Percentiles rank a stretch among this genome's conserved stretches.
Conservation (phyloP, 2,329 filamentous ascomycete genomes). For the Lachnellula hyalina region DNA sequence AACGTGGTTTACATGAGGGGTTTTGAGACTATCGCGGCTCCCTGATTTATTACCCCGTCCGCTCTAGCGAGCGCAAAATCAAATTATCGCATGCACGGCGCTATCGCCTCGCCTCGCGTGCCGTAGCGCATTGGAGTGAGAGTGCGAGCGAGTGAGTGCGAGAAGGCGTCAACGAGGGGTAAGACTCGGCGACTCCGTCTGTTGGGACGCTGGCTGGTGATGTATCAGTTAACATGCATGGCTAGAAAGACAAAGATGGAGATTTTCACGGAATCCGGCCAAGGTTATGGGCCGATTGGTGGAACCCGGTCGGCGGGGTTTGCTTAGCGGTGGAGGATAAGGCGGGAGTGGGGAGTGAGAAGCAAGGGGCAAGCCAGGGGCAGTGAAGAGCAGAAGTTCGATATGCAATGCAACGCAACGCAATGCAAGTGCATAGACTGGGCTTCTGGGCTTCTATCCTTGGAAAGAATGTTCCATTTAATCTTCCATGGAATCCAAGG, state of each 20-base stretch:
- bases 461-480: no score
- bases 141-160: neutral
- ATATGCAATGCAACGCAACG: no score
- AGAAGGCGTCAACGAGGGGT: neutral
- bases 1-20: constrained; percentile 8
- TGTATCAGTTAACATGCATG: no score
- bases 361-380: no score
- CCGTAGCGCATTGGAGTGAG: neutral
- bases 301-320: constrained; percentile 7
- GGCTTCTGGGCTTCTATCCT: no score
- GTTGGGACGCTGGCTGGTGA: neutral
- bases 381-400: no score
- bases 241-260: no score
- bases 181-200: neutral
- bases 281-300: constrained; percentile 22
- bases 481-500: no score
- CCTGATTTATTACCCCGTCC: constrained; percentile 11
- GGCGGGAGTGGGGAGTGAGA: no score
- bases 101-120: neutral
- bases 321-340: constrained; percentile 1
- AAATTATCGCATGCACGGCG: neutral
- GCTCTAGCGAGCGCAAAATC: constrained; percentile 16
- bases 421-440: no score
- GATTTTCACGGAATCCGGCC: neutral
- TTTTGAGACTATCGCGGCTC: neutral